phyloP scores from a whole-genome alignment of 768 basidiomycete species.

The Suillus plorans region DNA sequence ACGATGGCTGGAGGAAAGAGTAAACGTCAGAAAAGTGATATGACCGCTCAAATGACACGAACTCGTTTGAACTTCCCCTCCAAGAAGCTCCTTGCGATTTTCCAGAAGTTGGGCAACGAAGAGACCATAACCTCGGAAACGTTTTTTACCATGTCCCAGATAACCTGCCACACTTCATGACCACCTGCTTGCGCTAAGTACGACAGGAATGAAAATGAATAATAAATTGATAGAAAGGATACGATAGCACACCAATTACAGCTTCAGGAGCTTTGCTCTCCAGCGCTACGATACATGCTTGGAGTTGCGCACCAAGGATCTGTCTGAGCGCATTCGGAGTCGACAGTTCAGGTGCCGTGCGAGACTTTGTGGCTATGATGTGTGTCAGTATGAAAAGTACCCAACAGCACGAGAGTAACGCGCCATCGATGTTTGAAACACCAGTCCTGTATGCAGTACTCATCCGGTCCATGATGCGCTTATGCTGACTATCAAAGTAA shows the following conservation, averaged over 20 bases:
- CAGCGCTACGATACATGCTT: conserved; percentile 54
- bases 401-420: conserved; percentile 7
- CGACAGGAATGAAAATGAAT: conserved; percentile 10
- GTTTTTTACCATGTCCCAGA: conserved; percentile 77
- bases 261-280: conserved; percentile 64
- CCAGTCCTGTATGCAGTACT: conserved; percentile 56
- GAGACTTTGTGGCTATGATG: conserved; percentile 47
- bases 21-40: conserved; percentile 3
- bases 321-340: conserved; percentile 40
- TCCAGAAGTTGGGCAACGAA: conserved; percentile 93
- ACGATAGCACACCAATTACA: conserved; percentile 49
- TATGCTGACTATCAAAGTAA: conserved; percentile 93
- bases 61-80: conserved; percentile 92
- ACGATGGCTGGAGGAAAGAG: conserved; percentile 30
- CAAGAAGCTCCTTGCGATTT: conserved; percentile 85
- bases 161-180: conserved; percentile 79
- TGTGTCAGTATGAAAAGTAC: conserved; percentile 5
- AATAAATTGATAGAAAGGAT: not conserved
- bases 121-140: conserved; percentile 83
- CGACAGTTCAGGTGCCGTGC: conserved; percentile 33
- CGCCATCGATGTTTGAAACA: conserved; percentile 50
- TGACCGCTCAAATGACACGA: not conserved
- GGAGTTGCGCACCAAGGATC: conserved; percentile 58
- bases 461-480: conserved; percentile 80
- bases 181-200: conserved; percentile 64